Percentiles rank a stretch among this genome's conserved stretches.
Conservation (phyloP, 306 rosid species). For the Vicia faba region DNA sequence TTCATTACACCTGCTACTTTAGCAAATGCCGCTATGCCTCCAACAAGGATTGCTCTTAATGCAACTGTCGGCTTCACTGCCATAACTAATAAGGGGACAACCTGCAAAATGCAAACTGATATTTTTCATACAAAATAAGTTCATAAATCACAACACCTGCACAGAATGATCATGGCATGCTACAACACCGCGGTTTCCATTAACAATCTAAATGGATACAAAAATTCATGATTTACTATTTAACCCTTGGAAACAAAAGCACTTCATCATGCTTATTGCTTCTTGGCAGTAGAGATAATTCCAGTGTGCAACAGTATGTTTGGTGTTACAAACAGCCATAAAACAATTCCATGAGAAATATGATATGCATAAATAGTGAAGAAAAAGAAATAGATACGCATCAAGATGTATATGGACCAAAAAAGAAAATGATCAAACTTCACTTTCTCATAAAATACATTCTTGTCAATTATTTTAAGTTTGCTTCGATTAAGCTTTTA, state of each 20-base stretch:
- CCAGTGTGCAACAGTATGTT: constrained; percentile 3
- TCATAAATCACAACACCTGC: constrained; percentile 6
- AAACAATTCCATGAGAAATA: not conserved
- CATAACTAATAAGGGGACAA: constrained; percentile 43
- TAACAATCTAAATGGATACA: constrained; percentile 7
- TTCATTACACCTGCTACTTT: constrained; percentile 73
- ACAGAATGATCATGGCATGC: not conserved
- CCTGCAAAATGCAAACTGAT: constrained; percentile 40
- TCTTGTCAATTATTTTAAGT: constrained; percentile 12
- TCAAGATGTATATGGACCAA: constrained; percentile 5
- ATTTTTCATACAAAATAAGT: not conserved
- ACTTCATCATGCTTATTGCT: not conserved
- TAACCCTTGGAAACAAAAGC: not conserved
- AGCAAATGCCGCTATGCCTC: constrained; percentile 90
- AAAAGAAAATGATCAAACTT: constrained; percentile 5
- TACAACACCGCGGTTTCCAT: constrained; percentile 5
- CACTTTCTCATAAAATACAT: not conserved
- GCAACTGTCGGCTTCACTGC: constrained; percentile 83
- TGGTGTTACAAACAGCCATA: not conserved
- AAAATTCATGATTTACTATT: constrained; percentile 25
- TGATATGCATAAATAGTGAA: not conserved
- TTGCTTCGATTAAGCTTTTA: constrained; percentile 13
- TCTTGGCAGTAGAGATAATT: constrained; percentile 9
- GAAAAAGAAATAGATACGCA: not conserved
- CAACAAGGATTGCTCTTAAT: constrained; percentile 74